Conservation (phyloP, 176 grass and related monocot genomes). For the Oryza australiensis region DNA sequence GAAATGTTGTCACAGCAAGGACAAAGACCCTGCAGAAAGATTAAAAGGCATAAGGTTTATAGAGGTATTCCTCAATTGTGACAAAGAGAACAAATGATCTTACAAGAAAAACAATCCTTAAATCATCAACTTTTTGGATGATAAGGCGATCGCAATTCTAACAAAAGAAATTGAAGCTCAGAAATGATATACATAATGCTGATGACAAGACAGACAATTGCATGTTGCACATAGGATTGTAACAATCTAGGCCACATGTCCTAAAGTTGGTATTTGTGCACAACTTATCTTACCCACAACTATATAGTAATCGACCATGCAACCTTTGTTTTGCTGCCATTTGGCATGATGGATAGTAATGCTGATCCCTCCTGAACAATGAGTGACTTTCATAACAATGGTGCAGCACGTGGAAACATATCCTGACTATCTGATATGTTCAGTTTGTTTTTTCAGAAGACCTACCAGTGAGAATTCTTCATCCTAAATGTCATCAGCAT, state of each 20-base stretch:
- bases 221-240: too few relatives aligned
- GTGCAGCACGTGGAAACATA: background rate
- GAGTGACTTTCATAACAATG: background rate
- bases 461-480: background rate
- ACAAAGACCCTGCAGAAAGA: slow-evolving; percentile 60
- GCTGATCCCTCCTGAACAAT: background rate
- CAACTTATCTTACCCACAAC: background rate
- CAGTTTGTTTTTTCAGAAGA: background rate
- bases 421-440: background rate
- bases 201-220: too few relatives aligned
- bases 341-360: background rate
- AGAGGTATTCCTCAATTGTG: background rate
- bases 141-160: background rate
- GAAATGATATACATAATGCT: too few relatives aligned
- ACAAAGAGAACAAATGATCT: background rate
- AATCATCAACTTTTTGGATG: background rate
- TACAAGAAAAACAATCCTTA: background rate
- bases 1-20: slow-evolving; percentile 62
- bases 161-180: too few relatives aligned
- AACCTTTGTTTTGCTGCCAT: background rate
- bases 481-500: background rate
- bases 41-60: background rate
- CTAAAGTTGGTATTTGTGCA: background rate
- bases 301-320: background rate
- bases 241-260: background rate